Evolutionary conservation across 495 filamentous ascomycete species (phyloP).

Genomic region (Penicillium egyptiacum): DNA sequence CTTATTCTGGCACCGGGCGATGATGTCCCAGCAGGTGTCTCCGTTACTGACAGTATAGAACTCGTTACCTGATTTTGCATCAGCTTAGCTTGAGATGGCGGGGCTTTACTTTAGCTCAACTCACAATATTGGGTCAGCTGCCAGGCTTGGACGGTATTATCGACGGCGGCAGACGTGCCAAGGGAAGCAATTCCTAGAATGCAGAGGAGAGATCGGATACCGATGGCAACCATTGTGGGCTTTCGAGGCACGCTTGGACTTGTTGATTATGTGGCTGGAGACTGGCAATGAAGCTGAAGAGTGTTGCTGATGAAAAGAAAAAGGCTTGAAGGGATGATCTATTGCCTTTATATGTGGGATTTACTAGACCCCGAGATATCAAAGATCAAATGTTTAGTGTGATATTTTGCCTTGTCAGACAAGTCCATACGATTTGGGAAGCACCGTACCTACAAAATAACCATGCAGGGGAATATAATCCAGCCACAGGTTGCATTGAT

Average conservation of each 20-base stretch:
- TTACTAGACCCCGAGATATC: not conserved
- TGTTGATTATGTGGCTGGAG: not conserved
- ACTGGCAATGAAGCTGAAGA: not conserved
- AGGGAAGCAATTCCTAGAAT: constrained; percentile 20
- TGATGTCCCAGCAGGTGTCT: constrained; percentile 33
- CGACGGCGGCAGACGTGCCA: constrained; percentile 13
- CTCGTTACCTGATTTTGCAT: constrained; percentile 17
- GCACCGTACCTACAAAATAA: not conserved
- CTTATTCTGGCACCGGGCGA: constrained; percentile 13
- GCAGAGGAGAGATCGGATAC: constrained; percentile 9
- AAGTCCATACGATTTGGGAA: constrained; percentile 4
- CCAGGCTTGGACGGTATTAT: not conserved
- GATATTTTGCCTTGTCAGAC: not conserved
- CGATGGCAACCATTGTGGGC: constrained; percentile 16
- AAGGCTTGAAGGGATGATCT: not conserved
- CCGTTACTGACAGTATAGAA: constrained; percentile 21
- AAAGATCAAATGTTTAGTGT: not conserved
- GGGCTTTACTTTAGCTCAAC: not conserved
- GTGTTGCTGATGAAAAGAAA: not conserved
- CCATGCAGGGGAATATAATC: not conserved
- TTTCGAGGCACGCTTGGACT: not conserved
- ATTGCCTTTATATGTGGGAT: not conserved
- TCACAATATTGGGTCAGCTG: constrained; percentile 16
- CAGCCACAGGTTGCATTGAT: constrained; percentile 8
- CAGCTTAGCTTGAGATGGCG: not conserved